Base-by-base conservation (phyloP, 1,139 yeast genomes). In the Suhomyces wounanorum region DNA sequence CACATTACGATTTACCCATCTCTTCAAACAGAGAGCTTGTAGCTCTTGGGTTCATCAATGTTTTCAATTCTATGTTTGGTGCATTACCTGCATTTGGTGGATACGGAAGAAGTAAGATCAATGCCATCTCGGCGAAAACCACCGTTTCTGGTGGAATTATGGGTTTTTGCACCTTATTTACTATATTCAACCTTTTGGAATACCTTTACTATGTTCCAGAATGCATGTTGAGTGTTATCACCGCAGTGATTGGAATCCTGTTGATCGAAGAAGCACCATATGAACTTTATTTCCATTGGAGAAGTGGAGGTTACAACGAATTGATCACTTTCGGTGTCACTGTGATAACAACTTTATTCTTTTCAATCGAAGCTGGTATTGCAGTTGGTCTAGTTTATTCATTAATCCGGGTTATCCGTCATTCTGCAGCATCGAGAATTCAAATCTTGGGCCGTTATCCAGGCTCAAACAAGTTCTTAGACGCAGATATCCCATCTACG, bases 41-140 rank as follows among this genome's bases (percentile, higher is more conserved):
- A 8, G 97, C 97, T 0, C 73, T 94, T 44, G 99, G 99, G 0
- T 70, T 81, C 18, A 83, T 88, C 46, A 94, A 92, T 61, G 56
- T 91, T 2, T 70, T 79, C 3, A 85, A 87, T 1, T 81, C 90
- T 1, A 54, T 82, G 18, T 83, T 89, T 59, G 94, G 96, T 3
- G 89, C 94, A 0, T 72, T 94, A 13, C 98, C 99, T 0, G 84
- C 96, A 0, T 92, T 92, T 75, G 99, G 99, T 2, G 98, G 99
- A 0, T 94, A 94, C 63, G 98, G 97, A 1, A 79, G 99, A 64
- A 86, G 96, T 36, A 92, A 89, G 62, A 85, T 94, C 52, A 94
- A 94, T 68, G 89, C 94, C 1, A 74, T 90, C 44, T 84, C 94
- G 10, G 98, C 96, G 0, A 83, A 83, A 57, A 88, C 97, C 0